phyloP scores from a whole-genome alignment of 2,329 filamentous ascomycete genomes.

The Ustilaginoidea virens region DNA sequence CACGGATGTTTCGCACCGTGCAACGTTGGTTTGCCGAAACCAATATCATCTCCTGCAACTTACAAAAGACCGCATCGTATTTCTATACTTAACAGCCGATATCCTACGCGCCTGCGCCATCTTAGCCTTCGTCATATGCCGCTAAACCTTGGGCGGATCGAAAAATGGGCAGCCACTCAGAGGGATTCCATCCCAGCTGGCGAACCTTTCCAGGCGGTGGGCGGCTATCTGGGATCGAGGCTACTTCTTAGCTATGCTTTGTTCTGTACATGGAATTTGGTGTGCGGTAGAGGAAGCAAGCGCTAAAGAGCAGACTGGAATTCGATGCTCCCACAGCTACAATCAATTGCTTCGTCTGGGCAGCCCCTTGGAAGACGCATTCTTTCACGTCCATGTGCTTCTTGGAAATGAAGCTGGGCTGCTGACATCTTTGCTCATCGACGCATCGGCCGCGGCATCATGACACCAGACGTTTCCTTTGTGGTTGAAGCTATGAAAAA shows the following conservation, averaged over 20 bases:
- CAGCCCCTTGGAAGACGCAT: constrained; percentile 7
- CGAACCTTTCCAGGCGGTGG: too few relatives aligned
- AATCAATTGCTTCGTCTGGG: constrained; percentile 6
- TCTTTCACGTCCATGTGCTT: constrained; percentile 8
- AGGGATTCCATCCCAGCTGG: too few relatives aligned
- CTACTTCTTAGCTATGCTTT: constrained; percentile 9
- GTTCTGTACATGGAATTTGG: constrained; percentile 10
- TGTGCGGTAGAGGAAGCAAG: background rate
- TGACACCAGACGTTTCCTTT: background rate
- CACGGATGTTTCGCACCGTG: too few relatives aligned
- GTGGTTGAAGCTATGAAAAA: constrained; percentile 4
- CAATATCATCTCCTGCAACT: too few relatives aligned
- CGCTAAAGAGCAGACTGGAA: background rate
- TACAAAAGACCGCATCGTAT: too few relatives aligned
- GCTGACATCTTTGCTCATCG: constrained; percentile 5
- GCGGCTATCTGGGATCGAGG: too few relatives aligned
- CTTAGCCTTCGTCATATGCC: too few relatives aligned
- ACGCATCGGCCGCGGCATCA: constrained; percentile 4
- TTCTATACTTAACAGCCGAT: too few relatives aligned
- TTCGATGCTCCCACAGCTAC: constrained; percentile 6
- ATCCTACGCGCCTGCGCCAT: too few relatives aligned
- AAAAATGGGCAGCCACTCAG: too few relatives aligned
- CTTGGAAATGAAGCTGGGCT: constrained; percentile 8
- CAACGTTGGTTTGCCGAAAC: too few relatives aligned
- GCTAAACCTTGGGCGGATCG: too few relatives aligned